Base-by-base conservation (phyloP, 163 green algal genomes). In the Scenedesmus sp. region DNA sequence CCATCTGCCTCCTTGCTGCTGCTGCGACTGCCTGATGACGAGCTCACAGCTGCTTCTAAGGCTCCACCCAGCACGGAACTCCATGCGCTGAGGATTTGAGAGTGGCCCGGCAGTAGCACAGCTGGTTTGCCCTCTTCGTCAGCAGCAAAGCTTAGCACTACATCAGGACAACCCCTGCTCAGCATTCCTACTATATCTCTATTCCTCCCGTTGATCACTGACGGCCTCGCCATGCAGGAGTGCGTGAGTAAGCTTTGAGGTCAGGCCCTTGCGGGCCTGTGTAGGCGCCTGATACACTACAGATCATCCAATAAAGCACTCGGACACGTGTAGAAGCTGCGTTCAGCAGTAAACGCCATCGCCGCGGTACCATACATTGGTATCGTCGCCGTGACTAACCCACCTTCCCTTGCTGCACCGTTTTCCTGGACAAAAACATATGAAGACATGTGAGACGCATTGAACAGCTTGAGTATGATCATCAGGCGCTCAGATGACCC, bases 181-280 rank as follows among this genome's bases (percentile, higher is more conserved):
- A 79, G 46, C 23, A 79, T 2, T 15, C 46, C 70, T 79, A 52
- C 5, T 5, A 79, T 79, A 6, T 52, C 70, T 79, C 70, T 79
- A 23, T 79, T 79, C 23, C 70, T 79, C 70, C 23, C 70, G 23
- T 23, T 79, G 70, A 79, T 79, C 3, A 79, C 70, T 52, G 70
- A 79, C 70, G 70, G 70, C 23, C 70, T 79, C 70, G 70, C 70
- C 70, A 79, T 79, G 70, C 70, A 76, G 70, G 23, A 79, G 70
- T 15, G 70, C 23, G 3, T 12, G 6, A 13, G 3, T 52, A 6
- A 46, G 23, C 70, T 15, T 7, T 52, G 23, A 18, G 23, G 20
- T 79, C 70, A 79, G 70, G 70, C 70, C 70, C 70, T 52, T 79
- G 5, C 70, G 70, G 70, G 70, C 70, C 70, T 79, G 70, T 46